Percentiles rank a stretch among this genome's conserved stretches.
Conservation (phyloP, 768 basidiomycete genomes). For the Rossbeevera mucosa region DNA sequence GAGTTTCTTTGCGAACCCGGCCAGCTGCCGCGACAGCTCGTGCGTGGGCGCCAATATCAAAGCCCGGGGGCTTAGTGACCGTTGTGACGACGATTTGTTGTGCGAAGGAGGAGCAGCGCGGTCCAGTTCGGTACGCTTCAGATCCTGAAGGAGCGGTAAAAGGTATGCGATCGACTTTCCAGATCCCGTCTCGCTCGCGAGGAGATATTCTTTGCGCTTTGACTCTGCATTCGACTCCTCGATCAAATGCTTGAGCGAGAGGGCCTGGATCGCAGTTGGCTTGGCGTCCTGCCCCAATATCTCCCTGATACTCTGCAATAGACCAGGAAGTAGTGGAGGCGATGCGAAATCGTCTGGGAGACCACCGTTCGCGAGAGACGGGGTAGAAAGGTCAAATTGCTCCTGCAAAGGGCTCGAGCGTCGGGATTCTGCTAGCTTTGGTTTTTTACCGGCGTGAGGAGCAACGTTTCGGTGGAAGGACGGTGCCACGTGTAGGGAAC, state of each 20-base stretch:
- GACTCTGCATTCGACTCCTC: slow-evolving; percentile 16
- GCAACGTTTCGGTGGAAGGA: slow-evolving; percentile 15
- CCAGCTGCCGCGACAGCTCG: slow-evolving; percentile 79
- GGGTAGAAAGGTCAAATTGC: slow-evolving; percentile 35
- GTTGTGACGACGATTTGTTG: slow-evolving; percentile 12
- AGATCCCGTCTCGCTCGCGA: slow-evolving; percentile 88
- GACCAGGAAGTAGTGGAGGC: slow-evolving; percentile 64
- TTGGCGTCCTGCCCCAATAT: slow-evolving; percentile 50
- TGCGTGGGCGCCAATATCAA: slow-evolving; percentile 86
- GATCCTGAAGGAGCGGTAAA: slow-evolving; percentile 71
- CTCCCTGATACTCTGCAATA: slow-evolving; percentile 53
- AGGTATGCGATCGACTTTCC: slow-evolving; percentile 92
- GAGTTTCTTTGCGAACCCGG: slow-evolving; percentile 67
- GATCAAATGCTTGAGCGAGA: slow-evolving; percentile 65
- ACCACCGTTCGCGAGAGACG: slow-evolving; percentile 17
- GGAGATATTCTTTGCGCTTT: slow-evolving; percentile 46
- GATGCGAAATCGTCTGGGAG: slow-evolving; percentile 51
- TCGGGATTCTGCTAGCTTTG: background rate
- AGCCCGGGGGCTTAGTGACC: slow-evolving; percentile 60
- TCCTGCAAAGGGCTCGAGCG: slow-evolving; percentile 28
- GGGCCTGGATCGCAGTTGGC: slow-evolving; percentile 77
- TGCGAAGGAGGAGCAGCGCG: background rate
- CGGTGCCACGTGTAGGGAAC: slow-evolving; percentile 23
- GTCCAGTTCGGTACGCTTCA: slow-evolving; percentile 61
- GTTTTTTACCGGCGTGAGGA: slow-evolving; percentile 18